Conservation (phyloP, 768 basidiomycete genomes). For the Agaricus subrufescens region DNA sequence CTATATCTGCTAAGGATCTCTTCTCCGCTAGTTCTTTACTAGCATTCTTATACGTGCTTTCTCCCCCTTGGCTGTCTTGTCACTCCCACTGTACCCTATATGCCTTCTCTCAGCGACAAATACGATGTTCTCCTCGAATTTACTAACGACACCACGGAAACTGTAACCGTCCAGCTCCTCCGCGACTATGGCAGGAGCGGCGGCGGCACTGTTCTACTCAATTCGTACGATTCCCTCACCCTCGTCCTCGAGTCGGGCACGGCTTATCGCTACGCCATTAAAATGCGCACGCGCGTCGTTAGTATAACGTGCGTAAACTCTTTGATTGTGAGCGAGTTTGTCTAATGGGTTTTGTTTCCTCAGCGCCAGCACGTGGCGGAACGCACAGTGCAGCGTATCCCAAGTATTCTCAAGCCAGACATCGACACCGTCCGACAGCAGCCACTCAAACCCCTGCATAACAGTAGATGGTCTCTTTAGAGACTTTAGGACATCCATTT, state of each 20-base stretch:
- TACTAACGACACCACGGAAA: constrained; percentile 64
- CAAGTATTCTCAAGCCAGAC: constrained; percentile 46
- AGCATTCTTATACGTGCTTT: not conserved
- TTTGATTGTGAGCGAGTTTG: not conserved
- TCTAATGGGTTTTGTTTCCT: not conserved
- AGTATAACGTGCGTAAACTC: constrained; percentile 56
- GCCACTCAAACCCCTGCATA: constrained; percentile 45
- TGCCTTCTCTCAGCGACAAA: constrained; percentile 55
- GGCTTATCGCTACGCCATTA: constrained; percentile 65
- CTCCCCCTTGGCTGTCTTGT: constrained; percentile 15
- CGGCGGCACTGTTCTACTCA: constrained; percentile 50
- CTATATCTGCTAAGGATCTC: constrained; percentile 5
- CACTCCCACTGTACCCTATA: constrained; percentile 18
- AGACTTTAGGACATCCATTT: constrained; percentile 61
- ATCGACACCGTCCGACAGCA: constrained; percentile 25
- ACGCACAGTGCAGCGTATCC: constrained; percentile 57
- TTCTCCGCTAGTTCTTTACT: constrained; percentile 1
- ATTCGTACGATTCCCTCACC: constrained; percentile 59
- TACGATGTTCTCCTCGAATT: constrained; percentile 69
- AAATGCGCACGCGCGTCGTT: constrained; percentile 58
- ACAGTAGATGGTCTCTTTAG: constrained; percentile 64
- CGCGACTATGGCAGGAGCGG: constrained; percentile 58
- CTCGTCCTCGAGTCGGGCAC: constrained; percentile 67
- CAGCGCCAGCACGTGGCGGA: constrained; percentile 65
- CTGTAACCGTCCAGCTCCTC: constrained; percentile 58